Evolutionary conservation across 257 asterid genomes (phyloP).

Genomic region (Scutellaria baicalensis): DNA sequence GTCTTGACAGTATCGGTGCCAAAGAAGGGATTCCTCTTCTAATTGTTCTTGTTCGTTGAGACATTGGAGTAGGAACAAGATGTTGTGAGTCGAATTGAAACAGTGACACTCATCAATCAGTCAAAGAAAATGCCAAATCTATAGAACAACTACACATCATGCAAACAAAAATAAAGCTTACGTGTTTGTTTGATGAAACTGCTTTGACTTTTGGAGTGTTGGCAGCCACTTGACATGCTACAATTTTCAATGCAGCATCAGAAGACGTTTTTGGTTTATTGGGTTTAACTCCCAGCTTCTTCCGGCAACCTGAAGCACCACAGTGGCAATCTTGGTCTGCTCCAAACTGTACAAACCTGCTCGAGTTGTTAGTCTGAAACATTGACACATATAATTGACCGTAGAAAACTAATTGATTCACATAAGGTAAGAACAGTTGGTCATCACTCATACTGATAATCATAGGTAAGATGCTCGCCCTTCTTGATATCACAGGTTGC

Average conservation of each 20-base stretch:
- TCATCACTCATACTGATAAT: slow-evolving; percentile 76
- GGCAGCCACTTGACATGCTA: slow-evolving; percentile 60
- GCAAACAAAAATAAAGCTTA: slow-evolving; percentile 16
- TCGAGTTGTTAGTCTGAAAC: slow-evolving; percentile 42
- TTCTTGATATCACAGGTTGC: slow-evolving; percentile 72
- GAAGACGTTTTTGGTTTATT: slow-evolving; percentile 50
- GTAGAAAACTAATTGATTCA: neutral
- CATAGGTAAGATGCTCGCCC: slow-evolving; percentile 95
- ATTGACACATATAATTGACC: slow-evolving; percentile 7
- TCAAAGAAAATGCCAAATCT: neutral
- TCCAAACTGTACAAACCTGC: slow-evolving; percentile 99
- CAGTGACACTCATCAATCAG: neutral
- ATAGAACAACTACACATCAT: neutral
- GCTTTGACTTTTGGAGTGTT: slow-evolving; percentile 43
- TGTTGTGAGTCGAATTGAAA: too few species aligned
- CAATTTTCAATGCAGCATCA: slow-evolving; percentile 64
- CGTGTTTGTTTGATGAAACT: slow-evolving; percentile 37
- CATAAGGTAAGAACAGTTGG: slow-evolving; percentile 3
- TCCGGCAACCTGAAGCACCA: slow-evolving; percentile 80
- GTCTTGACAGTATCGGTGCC: too few species aligned
- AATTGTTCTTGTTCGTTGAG: too few species aligned
- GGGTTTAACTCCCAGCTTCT: slow-evolving; percentile 82
- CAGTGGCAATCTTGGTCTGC: slow-evolving; percentile 98
- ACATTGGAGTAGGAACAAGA: too few species aligned
- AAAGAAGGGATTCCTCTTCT: too few species aligned